A percentile compares a stretch with the other conserved stretches of the same genome.
Conservation (phyloP, 495 filamentous ascomycete genomes). For the Aspergillus coremiiformis region DNA sequence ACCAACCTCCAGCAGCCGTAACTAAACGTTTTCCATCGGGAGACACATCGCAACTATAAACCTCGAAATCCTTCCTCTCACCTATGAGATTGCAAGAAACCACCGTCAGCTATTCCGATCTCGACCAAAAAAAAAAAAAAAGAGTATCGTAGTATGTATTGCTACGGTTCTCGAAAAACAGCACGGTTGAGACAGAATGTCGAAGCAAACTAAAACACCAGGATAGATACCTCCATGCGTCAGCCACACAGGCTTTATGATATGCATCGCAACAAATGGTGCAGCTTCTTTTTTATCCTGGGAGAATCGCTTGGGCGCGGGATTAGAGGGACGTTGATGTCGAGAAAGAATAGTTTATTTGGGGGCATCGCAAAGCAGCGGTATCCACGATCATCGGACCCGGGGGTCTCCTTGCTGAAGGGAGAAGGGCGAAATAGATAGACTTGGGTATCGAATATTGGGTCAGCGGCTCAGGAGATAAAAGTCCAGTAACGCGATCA, state of each 20-base stretch:
- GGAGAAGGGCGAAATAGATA: background rate
- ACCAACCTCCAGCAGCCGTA: slow-evolving; percentile 83
- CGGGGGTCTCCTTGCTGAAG: background rate
- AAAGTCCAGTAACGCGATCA: slow-evolving; percentile 8
- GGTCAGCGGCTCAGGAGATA: background rate
- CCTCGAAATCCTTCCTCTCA: slow-evolving; percentile 94
- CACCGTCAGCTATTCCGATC: slow-evolving; percentile 3
- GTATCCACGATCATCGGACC: slow-evolving; percentile 11
- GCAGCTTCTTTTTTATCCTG: slow-evolving; percentile 2
- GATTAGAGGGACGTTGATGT: slow-evolving; percentile 19
- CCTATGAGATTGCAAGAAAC: slow-evolving; percentile 39
- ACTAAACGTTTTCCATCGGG: slow-evolving; percentile 86
- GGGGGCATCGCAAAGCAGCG: slow-evolving; percentile 27
- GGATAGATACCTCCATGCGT: slow-evolving; percentile 68
- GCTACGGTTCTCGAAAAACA: too few species aligned
- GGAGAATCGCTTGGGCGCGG: background rate
- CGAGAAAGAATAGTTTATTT: slow-evolving; percentile 15
- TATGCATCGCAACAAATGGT: slow-evolving; percentile 56
- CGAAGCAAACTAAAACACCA: slow-evolving; percentile 12
- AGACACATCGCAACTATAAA: slow-evolving; percentile 95
- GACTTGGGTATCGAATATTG: background rate
- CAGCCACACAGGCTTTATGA: slow-evolving; percentile 91
- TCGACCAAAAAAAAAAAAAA: background rate
- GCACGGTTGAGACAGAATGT: background rate
- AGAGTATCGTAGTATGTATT: too few species aligned